Evolutionary conservation across 2,329 filamentous ascomycete genomes (phyloP), one percentile per base, ranked within the genome.

Genomic region (Neonectria neomacrospora): DNA sequence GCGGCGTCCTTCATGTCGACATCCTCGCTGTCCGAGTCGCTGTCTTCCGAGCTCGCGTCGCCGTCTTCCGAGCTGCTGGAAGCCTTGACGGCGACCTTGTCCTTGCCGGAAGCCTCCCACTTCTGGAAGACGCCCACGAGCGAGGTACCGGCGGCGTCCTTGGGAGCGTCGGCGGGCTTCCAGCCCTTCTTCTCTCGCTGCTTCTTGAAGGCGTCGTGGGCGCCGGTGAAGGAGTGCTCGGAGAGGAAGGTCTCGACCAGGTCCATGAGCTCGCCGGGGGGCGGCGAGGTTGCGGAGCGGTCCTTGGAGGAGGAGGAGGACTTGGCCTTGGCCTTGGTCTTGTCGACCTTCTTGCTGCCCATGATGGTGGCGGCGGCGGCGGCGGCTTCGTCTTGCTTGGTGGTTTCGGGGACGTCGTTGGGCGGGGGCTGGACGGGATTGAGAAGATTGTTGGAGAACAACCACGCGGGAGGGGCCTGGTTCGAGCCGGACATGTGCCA

Each of bases 181-280:
- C 81, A 85, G 54, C 82, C 83, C 67, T 84, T 84, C 77, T 80
- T 82, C 74, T 79, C 84, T 56, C 86, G 82, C 74, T 93, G 88
- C 74, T 89, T 87, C 70, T 83, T 81, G 73, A 93, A 90, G 5
- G 87, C 85, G 63, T 83, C 80, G 72, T 85, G 86, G 48, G 91
- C 86, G 62, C 83, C 82, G 51, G 82, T 77, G 71, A 92, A 91
- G n/a, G 87, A 85, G 75, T 91, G 84, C 48, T 90, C 84, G 44
- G 84, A 83, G 53, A 94, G 82, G 76, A 93, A 94, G 22, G 80
- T 78, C 66, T 88, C 87, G 71, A 94, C 84, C 16, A 92, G 81
- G 64, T 88, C 86, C 74, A 94, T 81, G 37, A 94, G 80, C 76
- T 91, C 84, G 28, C 84, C 77, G 5, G 90, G 85, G 26, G 87